Conservation (phyloP, 1,284 basidiomycete species). For the Pterula multifida region DNA sequence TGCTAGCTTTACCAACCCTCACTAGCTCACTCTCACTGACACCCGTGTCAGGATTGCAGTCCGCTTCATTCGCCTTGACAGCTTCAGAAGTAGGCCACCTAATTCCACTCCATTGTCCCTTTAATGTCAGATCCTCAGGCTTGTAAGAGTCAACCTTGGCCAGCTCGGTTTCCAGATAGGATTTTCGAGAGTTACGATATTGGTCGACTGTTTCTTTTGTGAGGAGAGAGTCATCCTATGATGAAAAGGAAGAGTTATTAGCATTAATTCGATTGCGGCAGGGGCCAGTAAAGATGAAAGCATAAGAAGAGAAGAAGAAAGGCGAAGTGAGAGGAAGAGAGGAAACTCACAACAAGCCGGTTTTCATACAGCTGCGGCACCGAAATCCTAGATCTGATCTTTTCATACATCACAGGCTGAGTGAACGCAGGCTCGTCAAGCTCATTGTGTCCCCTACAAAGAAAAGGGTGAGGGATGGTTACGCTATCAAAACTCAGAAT, state of each 20-base stretch:
- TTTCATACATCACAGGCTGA: constrained; percentile 81
- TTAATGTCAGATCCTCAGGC: constrained; percentile 42
- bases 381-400: constrained; percentile 64
- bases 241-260: background rate
- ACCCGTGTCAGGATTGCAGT: constrained; percentile 56
- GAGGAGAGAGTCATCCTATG: constrained; percentile 45
- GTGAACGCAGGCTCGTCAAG: constrained; percentile 87
- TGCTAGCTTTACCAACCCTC: constrained; percentile 56
- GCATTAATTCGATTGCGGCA: no score
- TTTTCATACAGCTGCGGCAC: constrained; percentile 78
- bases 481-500: background rate
- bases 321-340: no score
- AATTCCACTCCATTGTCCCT: constrained; percentile 56
- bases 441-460: constrained; percentile 63
- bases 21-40: constrained; percentile 38
- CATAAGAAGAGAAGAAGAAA: background rate
- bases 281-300: background rate
- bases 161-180: constrained; percentile 50
- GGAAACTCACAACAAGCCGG: constrained; percentile 49
- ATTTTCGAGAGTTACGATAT: constrained; percentile 46
- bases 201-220: constrained; percentile 33
- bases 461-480: constrained; percentile 4
- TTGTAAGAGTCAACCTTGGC: constrained; percentile 32
- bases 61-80: constrained; percentile 27
- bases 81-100: constrained; percentile 49